phyloP scores from a whole-genome alignment of 345 rosid genomes.

The Excoecaria agallocha region DNA sequence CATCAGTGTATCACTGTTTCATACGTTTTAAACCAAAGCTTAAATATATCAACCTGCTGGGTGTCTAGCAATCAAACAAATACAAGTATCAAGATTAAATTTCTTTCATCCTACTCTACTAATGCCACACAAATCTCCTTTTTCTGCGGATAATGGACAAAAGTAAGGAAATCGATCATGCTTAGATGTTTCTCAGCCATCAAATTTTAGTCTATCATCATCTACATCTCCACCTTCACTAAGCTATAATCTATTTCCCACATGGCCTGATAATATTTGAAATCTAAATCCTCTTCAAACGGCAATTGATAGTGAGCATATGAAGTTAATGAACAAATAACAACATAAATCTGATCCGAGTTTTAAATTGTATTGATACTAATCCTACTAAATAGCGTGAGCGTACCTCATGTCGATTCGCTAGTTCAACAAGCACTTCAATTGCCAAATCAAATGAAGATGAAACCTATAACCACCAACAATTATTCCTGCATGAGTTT shows the following conservation, averaged over 20 bases:
- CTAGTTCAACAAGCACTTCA: constrained; percentile 94
- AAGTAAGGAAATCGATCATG: neutral
- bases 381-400: constrained; percentile 12
- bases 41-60: too few species aligned
- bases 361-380: neutral
- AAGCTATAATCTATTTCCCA: neutral
- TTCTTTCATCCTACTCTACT: neutral
- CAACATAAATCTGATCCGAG: too few species aligned
- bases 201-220: neutral
- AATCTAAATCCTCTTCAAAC: neutral
- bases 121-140: neutral
- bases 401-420: constrained; percentile 77
- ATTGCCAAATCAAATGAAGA: constrained; percentile 78
- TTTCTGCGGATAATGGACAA: neutral
- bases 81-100: neutral
- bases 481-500: neutral
- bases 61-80: neutral
- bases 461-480: constrained; percentile 48
- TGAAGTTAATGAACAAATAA: neutral
- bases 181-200: neutral
- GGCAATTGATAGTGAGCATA: neutral
- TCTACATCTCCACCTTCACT: neutral
- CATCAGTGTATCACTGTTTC: neutral
- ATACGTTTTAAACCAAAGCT: neutral
- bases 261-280: neutral